Evolutionary conservation across 306 rosid genomes (phyloP).

Genomic region (Senna siamea): DNA sequence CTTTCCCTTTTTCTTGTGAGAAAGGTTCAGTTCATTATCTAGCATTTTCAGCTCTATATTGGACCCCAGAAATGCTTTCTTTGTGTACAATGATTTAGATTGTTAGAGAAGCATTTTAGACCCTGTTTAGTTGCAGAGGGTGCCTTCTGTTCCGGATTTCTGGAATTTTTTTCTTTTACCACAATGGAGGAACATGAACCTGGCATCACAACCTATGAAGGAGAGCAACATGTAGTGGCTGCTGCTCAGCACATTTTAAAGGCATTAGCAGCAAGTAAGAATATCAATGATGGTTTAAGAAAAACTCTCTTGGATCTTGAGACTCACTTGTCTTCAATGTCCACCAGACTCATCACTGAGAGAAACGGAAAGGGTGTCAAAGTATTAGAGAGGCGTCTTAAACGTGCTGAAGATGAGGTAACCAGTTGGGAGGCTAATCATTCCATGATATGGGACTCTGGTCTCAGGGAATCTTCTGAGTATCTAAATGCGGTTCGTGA

Average conservation of each 20-base stretch:
- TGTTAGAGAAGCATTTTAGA: slow-evolving; percentile 3
- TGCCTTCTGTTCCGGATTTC: slow-evolving; percentile 13
- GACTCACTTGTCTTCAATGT: slow-evolving; percentile 58
- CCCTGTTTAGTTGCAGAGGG: slow-evolving; percentile 24
- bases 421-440: slow-evolving; percentile 51
- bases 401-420: slow-evolving; percentile 47
- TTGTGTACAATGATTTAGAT: not conserved
- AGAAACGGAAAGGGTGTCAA: slow-evolving; percentile 28
- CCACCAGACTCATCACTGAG: slow-evolving; percentile 35
- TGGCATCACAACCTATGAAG: slow-evolving; percentile 44
- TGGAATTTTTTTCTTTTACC: not conserved
- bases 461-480: slow-evolving; percentile 50
- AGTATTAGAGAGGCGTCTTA: slow-evolving; percentile 50
- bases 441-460: slow-evolving; percentile 50
- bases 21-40: not conserved
- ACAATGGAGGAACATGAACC: slow-evolving; percentile 55
- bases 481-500: slow-evolving; percentile 51
- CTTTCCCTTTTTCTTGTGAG: not conserved
- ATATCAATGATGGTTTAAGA: slow-evolving; percentile 51
- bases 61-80: not conserved
- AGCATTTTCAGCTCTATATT: not conserved
- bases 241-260: slow-evolving; percentile 64
- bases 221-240: slow-evolving; percentile 57
- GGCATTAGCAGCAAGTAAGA: slow-evolving; percentile 55
- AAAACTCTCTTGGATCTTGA: slow-evolving; percentile 61